A percentile compares a stretch with the other conserved stretches of the same genome.
These are phyloP conservation scores for Carpinus fangiana DNA, from an alignment of 306 rosid genomes.

Conservation along the genomic window DNA sequence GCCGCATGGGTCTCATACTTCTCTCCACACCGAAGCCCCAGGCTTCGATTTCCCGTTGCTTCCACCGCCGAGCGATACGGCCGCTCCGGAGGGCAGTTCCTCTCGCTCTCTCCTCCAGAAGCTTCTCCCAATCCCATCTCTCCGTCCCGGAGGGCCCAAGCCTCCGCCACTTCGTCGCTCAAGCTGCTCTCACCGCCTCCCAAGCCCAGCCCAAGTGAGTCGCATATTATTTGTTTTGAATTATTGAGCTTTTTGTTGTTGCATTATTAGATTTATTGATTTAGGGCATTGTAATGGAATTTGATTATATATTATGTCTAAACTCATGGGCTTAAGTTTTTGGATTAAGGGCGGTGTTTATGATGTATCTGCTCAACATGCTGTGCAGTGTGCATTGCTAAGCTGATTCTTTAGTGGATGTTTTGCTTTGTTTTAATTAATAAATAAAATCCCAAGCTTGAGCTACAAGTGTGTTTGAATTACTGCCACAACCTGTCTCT, in stretches of 20 bases:
- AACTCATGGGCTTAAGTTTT: no score
- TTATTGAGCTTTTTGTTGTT: neutral
- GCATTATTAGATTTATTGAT: neutral
- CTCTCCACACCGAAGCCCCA: constrained; percentile 24
- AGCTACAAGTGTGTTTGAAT: neutral
- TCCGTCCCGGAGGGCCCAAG: constrained; percentile 33
- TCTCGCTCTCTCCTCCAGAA: constrained; percentile 30
- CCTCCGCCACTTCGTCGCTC: constrained; percentile 49
- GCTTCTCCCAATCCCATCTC: constrained; percentile 42
- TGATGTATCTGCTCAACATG: no score
- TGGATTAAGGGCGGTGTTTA: no score
- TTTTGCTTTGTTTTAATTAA: neutral
- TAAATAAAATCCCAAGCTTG: neutral
- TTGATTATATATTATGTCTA: neutral
- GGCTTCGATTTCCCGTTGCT: constrained; percentile 21
- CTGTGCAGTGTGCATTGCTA: neutral
- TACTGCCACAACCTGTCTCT: neutral
- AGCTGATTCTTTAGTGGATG: neutral
- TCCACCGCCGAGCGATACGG: constrained; percentile 23
- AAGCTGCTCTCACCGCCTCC: constrained; percentile 55
- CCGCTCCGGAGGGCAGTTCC: constrained; percentile 18
- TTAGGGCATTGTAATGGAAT: neutral
- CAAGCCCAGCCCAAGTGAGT: constrained; percentile 57
- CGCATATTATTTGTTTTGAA: neutral
- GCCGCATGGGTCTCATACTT: constrained; percentile 37